Conservation (phyloP, 495 filamentous ascomycete genomes). For the Neurospora sp. region DNA sequence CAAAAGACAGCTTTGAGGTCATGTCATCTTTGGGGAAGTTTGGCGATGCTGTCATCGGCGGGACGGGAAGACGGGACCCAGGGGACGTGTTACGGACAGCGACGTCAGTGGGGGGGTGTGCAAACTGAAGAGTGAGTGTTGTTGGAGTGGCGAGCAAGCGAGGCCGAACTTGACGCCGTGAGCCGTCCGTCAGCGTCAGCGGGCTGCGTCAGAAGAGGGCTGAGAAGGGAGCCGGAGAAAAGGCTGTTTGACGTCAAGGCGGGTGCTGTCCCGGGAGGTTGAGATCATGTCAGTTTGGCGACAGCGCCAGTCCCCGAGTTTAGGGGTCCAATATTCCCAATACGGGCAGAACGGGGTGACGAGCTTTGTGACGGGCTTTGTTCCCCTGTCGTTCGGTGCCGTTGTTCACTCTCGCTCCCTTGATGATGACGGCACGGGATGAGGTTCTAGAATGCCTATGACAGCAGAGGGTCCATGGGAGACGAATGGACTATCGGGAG, state of each 20-base stretch:
- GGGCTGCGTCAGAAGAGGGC: not conserved
- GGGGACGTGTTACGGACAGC: not conserved
- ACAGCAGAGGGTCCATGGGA: not conserved
- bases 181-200: not conserved
- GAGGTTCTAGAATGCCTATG: not conserved
- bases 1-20: not conserved
- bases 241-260: not conserved
- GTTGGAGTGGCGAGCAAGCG: not conserved
- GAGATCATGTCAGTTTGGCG: not conserved
- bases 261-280: not conserved
- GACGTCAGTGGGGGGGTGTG: not conserved
- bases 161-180: not conserved
- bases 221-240: not conserved
- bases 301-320: not conserved
- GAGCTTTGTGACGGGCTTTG: not conserved
- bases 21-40: not conserved
- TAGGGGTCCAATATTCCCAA: not conserved
- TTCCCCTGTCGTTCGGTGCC: not conserved
- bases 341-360: not conserved
- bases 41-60: not conserved
- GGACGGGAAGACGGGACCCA: not conserved
- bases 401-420: not conserved
- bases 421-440: not conserved
- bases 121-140: not conserved
- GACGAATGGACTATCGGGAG: not conserved